Evolutionary conservation across 768 basidiomycete species (phyloP).

Genomic region (Psilocybe subaeruginosa): DNA sequence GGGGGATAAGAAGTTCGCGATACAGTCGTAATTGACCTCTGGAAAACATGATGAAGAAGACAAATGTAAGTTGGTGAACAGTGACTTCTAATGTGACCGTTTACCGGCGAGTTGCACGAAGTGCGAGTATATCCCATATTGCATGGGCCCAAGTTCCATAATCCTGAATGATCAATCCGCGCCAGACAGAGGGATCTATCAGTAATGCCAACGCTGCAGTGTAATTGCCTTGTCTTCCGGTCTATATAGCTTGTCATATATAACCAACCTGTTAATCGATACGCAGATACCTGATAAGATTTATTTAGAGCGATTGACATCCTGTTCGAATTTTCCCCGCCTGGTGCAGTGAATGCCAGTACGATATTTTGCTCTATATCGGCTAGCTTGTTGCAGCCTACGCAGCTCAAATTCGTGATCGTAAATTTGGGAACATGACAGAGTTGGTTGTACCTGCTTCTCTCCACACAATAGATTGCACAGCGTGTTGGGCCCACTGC

Average conservation of each 20-base stretch:
- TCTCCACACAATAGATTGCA: conserved; percentile 75
- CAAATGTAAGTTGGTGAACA: not conserved
- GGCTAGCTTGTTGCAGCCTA: conserved; percentile 72
- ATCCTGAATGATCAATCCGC: conserved; percentile 62
- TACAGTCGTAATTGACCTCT: conserved; percentile 71
- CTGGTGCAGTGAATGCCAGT: conserved; percentile 62
- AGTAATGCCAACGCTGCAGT: conserved; percentile 62
- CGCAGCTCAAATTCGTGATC: conserved; percentile 7
- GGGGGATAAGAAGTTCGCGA: conserved; percentile 64
- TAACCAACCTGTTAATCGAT: not conserved
- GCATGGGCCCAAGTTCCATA: conserved; percentile 75
- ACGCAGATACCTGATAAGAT: conserved; percentile 59
- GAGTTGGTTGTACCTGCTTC: conserved; percentile 53
- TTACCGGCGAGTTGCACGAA: conserved; percentile 73
- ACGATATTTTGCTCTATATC: conserved; percentile 71
- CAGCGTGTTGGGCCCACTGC: conserved; percentile 73
- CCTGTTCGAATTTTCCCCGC: conserved; percentile 62
- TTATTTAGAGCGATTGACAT: conserved; percentile 65
- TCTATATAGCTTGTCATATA: conserved; percentile 37
- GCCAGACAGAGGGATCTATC: conserved; percentile 73
- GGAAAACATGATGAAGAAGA: not conserved
- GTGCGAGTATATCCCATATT: conserved; percentile 76
- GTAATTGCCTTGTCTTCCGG: conserved; percentile 71
- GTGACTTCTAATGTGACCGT: conserved; percentile 9
- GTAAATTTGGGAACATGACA: not conserved